phyloP scores from a whole-genome alignment of 1,284 basidiomycete species.

The Leccinum pachyderme region DNA sequence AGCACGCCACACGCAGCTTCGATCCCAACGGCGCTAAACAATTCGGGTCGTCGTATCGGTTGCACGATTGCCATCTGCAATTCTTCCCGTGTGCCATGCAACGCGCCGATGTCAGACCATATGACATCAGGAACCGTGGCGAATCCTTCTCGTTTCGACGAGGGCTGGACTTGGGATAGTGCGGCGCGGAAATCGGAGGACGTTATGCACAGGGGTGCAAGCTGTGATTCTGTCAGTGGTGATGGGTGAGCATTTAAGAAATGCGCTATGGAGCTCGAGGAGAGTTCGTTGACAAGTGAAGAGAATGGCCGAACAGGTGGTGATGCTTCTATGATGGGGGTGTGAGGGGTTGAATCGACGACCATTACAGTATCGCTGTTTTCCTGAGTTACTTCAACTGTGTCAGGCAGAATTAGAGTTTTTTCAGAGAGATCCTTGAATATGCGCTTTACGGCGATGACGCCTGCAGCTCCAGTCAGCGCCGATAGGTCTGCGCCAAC shows the following conservation, averaged over 20 bases:
- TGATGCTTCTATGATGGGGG: slow-evolving; percentile 16
- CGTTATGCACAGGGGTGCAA: slow-evolving; percentile 79
- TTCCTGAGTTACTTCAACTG: slow-evolving; percentile 13
- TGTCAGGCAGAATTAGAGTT: slow-evolving; percentile 53
- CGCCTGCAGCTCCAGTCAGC: slow-evolving; percentile 90
- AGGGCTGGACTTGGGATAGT: slow-evolving; percentile 87
- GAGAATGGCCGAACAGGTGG: slow-evolving; percentile 40
- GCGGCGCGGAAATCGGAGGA: slow-evolving; percentile 79
- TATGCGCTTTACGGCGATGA: slow-evolving; percentile 95
- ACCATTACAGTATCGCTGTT: slow-evolving; percentile 47
- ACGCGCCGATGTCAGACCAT: slow-evolving; percentile 94
- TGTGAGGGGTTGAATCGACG: slow-evolving; percentile 41
- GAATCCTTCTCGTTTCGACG: slow-evolving; percentile 96
- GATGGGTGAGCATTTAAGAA: slow-evolving; percentile 86
- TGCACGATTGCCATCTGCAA: slow-evolving; percentile 97
- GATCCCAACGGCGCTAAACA: slow-evolving; percentile 58
- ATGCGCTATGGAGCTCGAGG: slow-evolving; percentile 75
- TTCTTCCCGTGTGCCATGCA: slow-evolving; percentile 84
- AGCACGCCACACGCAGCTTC: background rate
- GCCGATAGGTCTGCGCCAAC: slow-evolving; percentile 94
- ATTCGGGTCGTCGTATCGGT: slow-evolving; percentile 86
- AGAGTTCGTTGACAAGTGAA: slow-evolving; percentile 41
- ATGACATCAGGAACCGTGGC: slow-evolving; percentile 95
- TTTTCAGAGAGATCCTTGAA: slow-evolving; percentile 83
- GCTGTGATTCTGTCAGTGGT: slow-evolving; percentile 75